Base-by-base conservation (phyloP, 257 asterid genomes). In the Lycium barbarum region DNA sequence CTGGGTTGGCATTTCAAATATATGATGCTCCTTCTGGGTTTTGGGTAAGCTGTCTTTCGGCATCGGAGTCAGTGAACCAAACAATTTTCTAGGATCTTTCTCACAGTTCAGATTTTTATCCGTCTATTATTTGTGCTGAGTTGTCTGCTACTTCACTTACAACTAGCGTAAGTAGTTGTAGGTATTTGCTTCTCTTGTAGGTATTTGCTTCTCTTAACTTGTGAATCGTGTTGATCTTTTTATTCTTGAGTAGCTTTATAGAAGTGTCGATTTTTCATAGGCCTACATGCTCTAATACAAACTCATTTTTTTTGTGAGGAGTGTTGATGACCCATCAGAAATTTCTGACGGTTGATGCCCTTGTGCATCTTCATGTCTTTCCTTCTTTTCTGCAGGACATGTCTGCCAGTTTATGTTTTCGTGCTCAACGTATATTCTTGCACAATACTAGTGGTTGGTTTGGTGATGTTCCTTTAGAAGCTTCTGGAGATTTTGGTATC, bases 361-460 rank as follows among this genome's bases (percentile, higher is more conserved):
- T 51, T 26, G 58, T 7, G 63, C 63, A 76, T 49, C 26, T 58
- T 85, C 18, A 59, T 86, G 84, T 79, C 78, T 86, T 54, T 81
- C 72, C 85, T 84, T 83, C 43, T 74, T 88, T 83, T 81, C 26
- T 84, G 83, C 89, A 97, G 99, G 98, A 95, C 78, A 84, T 93
- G 80, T 97, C 97, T 88, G 98, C 96, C 80, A 95, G 94, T 88
- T 88, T 97, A 91, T 93, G 93, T 87, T 93, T 97, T 83, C 98
- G 99, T 81, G 98, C 95, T 89, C 99, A 95, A 86, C 91, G 98
- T 72, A 93, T 97, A 91, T 97, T 93, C 90, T 87, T 97, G 90
- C 98, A 94, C 91, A 97, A 95, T 88, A 93, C 99, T 71, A 94
- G 98, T 90, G 99, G 99, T 72, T 95, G 98, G 98, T 97, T 93